phyloP scores from a whole-genome alignment of 768 basidiomycete species.

The Russula earlei region DNA sequence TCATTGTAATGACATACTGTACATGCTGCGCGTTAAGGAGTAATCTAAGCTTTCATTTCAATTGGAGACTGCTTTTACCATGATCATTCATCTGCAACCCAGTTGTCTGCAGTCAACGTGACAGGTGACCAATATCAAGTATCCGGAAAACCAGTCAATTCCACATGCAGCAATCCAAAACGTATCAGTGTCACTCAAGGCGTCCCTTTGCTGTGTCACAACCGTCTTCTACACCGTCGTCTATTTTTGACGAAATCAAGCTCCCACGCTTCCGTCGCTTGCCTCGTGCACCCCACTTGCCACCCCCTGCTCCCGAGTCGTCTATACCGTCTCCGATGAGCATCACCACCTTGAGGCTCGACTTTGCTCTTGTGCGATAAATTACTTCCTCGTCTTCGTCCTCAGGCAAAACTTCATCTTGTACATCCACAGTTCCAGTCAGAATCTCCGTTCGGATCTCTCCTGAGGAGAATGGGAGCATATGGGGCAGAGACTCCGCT shows the following conservation, averaged over 20 bases:
- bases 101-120: too few relatives aligned
- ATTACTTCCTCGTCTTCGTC: slow-evolving; percentile 64
- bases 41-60: too few relatives aligned
- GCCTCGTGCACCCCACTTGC: slow-evolving; percentile 18
- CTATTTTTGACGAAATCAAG: not conserved
- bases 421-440: slow-evolving; percentile 64
- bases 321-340: slow-evolving; percentile 55
- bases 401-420: slow-evolving; percentile 71
- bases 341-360: slow-evolving; percentile 49
- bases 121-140: too few relatives aligned
- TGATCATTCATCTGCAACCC: too few relatives aligned
- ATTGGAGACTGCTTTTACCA: too few relatives aligned
- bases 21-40: too few relatives aligned
- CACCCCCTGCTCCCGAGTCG: slow-evolving; percentile 25
- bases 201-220: not conserved
- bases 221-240: not conserved
- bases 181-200: not conserved
- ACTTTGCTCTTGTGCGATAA: slow-evolving; percentile 58
- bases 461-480: slow-evolving; percentile 54
- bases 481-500: slow-evolving; percentile 57
- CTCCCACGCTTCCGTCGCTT: slow-evolving; percentile 13
- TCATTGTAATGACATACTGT: too few relatives aligned
- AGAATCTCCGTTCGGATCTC: slow-evolving; percentile 54
- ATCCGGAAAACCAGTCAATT: too few relatives aligned
- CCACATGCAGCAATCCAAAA: too few relatives aligned